Evolutionary conservation across 352 stramenopile genomes (phyloP), one percentile per base, ranked within the genome.

Genomic region (Globisporangium uncinulatum): DNA sequence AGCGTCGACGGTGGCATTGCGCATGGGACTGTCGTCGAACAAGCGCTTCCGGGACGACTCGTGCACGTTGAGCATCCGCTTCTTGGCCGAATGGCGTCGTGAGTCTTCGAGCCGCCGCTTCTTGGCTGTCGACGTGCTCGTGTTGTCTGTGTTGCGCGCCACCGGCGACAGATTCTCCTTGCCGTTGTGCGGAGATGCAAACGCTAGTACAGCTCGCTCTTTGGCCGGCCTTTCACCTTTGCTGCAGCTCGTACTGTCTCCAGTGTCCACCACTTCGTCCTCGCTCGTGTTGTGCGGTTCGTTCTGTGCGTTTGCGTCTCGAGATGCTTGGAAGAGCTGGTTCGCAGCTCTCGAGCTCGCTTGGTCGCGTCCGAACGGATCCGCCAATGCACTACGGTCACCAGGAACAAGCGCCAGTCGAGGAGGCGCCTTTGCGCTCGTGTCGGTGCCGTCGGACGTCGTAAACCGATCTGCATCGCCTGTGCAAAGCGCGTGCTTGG

Each of bases 91-190:
- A 6, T 13, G 21, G 9, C 24, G 34, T 34, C 52, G 49, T 24
- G 24, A 20, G 42, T 20, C n/a, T 32, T 47, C 46, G 3, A 61
- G 15, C 20, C 17, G 19, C 20, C 55, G 55, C 39, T 55, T 61
- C 24, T 43, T 61, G 15, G 46, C 55, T 3, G 55, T 51, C 39
- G 46, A 61, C 10, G 8, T 32, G 14, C 24, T 10, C 6, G 13
- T 4, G 17, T 29, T 4, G n/a, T 6, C 7, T 17, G 13, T 4
- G 20, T 14, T 15, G 34, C 6, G 44, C 9, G 13, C 39, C 41
- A 13, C 14, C 3, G 56, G 56, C 10, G 57, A 36, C 29, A 48
- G 34, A 29, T 63, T 58, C 39, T 63, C 50, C 17, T 63, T 63
- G 57, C 54, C 57, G 2, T 43, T 42, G 11, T 50, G 6, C 13